Conservation (phyloP, 1,139 yeast genomes). For the Nakaseomyces bracarensis region DNA sequence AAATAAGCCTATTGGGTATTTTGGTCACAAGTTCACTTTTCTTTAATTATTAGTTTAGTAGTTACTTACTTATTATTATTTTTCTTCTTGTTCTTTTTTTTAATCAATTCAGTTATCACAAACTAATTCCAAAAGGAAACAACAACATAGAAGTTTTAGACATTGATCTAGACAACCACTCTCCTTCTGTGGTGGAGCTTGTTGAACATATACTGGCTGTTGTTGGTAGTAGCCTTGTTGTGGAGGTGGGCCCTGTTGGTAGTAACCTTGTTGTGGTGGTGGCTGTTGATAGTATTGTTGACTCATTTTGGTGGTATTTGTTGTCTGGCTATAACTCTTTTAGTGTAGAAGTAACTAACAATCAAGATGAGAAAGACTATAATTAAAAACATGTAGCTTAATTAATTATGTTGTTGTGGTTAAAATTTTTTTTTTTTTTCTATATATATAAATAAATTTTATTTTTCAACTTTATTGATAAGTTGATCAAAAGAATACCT, state of each 20-base stretch:
- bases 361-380: not conserved
- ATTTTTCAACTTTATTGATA: too few relatives aligned
- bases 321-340: conserved; percentile 2
- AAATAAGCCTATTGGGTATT: too few relatives aligned
- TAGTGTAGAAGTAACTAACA: conserved; percentile 3
- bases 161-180: conserved; percentile 34
- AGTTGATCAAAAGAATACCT: too few relatives aligned
- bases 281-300: conserved; percentile 28
- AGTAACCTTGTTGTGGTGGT: conserved; percentile 32
- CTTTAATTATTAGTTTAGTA: too few relatives aligned
- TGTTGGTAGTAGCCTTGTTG: conserved; percentile 31
- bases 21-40: too few relatives aligned
- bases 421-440: not conserved
- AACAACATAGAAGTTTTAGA: conserved; percentile 35
- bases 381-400: conserved; percentile 5
- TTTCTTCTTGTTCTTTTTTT: too few relatives aligned
- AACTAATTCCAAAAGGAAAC: conserved; percentile 32
- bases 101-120: conserved; percentile 20
- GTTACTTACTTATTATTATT: too few relatives aligned
- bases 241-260: conserved; percentile 32
- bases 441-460: conserved; percentile 1
- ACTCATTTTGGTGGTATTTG: conserved; percentile 12
- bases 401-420: too few relatives aligned
- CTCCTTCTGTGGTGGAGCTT: conserved; percentile 30
- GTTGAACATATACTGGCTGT: conserved; percentile 38